Base-by-base conservation (phyloP, 768 basidiomycete species). In the Trametes sanguinea region DNA sequence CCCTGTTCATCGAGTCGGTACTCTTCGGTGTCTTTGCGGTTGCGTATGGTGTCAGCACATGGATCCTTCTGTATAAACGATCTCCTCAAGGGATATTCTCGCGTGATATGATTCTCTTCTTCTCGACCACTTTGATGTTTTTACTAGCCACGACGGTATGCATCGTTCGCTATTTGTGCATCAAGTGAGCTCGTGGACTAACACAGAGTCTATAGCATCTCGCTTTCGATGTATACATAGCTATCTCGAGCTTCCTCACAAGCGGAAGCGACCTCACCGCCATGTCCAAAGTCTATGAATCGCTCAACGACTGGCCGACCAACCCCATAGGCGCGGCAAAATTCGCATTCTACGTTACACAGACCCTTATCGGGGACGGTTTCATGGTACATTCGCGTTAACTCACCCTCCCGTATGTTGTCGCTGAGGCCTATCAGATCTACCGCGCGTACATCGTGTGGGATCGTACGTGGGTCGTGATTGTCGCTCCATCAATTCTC, bases 391-490 rank as follows among this genome's bases (percentile, higher is more conserved):
- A 47, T 4, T n/a, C 13, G 17, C 6, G 7, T 17, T n/a, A n/a
- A 1, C 16, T 39, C 44, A 6, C 11, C 22, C 17, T 51, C 6
- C 14, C 47, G 13, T 13, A 6, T 17, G 13, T 16, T 22, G 8
- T 17, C 32, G 7, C 46, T 46, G 14, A 55, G 7, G 9, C 13
- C 11, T 4, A 3, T 35, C 33, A 62, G 61, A 50, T 62, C 10
- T 62, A 62, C 22, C 61, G 61, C 13, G 61, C 55, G 14, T 62
- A 56, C 39, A 51, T 62, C 48, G 54, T 62, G n/a, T 62, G 61
- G 61, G 53, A 57, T 37, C 54, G 54, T 2, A 48, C 30, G 45
- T 61, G 60, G 60, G 29, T 32, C 6, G 22, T 61, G 2, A 39
- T 32, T 3, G 14, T 32, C 4, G 16, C 48, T 2, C 60, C 60